Evolutionary conservation across 129 eudicot genomes (phyloP).

Genomic region (Cynara cardunculus): DNA sequence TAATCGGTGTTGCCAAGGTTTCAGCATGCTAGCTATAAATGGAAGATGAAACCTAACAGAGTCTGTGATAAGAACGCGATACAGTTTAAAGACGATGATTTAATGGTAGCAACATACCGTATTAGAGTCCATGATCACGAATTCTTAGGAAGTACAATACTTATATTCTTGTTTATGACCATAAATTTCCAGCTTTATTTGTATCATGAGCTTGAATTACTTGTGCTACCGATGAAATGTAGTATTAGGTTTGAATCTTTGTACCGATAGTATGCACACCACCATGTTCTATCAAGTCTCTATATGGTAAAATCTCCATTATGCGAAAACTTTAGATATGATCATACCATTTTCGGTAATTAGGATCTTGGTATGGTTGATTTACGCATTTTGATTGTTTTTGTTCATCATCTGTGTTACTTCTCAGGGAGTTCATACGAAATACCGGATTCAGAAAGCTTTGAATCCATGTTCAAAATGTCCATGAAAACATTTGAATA

Average conservation of each 20-base stretch:
- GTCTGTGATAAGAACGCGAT: neutral
- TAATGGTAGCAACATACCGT: neutral
- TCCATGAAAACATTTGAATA: constrained; percentile 61
- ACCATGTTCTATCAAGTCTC: neutral
- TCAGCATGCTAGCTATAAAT: neutral
- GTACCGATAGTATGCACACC: neutral
- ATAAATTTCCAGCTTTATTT: neutral
- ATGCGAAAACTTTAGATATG: neutral
- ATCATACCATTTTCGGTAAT: neutral
- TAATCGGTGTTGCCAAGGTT: neutral
- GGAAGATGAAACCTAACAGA: constrained; percentile 1
- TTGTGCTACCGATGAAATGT: constrained; percentile 6
- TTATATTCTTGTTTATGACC: neutral
- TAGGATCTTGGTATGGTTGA: neutral
- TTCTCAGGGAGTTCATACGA: constrained; percentile 40
- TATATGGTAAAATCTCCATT: neutral
- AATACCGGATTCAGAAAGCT: constrained; percentile 30
- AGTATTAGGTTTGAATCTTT: constrained; percentile 1
- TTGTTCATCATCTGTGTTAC: neutral
- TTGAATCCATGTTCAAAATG: constrained; percentile 61
- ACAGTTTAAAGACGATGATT: neutral
- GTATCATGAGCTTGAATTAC: neutral
- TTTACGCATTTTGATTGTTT: neutral
- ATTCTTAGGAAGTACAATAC: neutral
- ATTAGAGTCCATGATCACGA: constrained; percentile 1